Conservation (phyloP, 495 filamentous ascomycete species). For the Aspergillus campestris region DNA sequence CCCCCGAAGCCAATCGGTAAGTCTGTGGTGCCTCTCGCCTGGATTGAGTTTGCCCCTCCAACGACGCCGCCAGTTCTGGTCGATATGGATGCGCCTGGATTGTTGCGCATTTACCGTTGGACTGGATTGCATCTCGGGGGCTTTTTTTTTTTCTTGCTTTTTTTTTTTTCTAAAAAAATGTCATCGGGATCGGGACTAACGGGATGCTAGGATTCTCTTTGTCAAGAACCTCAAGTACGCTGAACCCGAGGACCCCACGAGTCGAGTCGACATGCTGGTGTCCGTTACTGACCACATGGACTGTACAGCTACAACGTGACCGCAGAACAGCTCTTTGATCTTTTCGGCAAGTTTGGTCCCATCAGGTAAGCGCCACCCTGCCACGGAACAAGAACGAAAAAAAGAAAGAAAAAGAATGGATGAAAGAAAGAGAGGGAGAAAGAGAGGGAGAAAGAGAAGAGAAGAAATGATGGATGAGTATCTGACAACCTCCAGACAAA, state of each 20-base stretch:
- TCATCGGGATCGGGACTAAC: conserved; percentile 4
- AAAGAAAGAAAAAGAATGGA: too few relatives aligned
- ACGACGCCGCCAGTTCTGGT: conserved; percentile 5
- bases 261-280: not conserved
- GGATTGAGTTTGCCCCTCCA: conserved; percentile 26
- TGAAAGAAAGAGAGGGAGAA: too few relatives aligned
- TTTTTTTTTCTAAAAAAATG: not conserved
- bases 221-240: conserved; percentile 92
- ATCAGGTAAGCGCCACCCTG: conserved; percentile 71
- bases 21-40: conserved; percentile 26
- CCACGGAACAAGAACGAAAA: too few relatives aligned
- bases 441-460: too few relatives aligned
- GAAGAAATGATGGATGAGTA: too few relatives aligned
- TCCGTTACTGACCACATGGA: conserved; percentile 6
- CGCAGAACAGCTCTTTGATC: conserved; percentile 85
- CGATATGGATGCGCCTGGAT: conserved; percentile 5
- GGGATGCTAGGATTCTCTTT: conserved; percentile 71
- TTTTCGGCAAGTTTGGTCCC: conserved; percentile 90
- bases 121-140: not conserved
- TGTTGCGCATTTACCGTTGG: conserved; percentile 13
- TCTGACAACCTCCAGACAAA: conserved; percentile 57
- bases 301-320: conserved; percentile 81
- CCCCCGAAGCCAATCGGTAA: conserved; percentile 92
- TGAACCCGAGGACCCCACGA: not conserved
- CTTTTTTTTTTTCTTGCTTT: not conserved